phyloP scores from a whole-genome alignment of 163 green algal genomes.

The Trebouxiophyceae sp. region DNA sequence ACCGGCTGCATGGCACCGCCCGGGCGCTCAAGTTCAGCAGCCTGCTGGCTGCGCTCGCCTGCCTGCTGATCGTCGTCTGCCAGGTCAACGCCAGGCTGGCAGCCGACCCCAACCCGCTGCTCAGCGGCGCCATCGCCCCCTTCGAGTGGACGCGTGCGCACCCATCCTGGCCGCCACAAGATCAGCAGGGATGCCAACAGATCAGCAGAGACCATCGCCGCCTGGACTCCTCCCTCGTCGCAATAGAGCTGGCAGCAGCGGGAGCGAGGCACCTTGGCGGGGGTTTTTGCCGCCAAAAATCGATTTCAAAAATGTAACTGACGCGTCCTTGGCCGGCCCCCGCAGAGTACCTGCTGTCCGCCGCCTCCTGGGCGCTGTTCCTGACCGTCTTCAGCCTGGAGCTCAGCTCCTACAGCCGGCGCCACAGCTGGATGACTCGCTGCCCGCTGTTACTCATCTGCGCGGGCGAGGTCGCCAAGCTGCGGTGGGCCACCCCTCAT shows the following conservation, averaged over 20 bases:
- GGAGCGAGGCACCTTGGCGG: no score
- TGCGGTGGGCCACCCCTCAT: conserved; percentile 12
- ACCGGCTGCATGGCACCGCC: conserved; percentile 12
- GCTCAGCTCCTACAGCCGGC: conserved; percentile 13
- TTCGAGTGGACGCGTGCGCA: conserved; percentile 30
- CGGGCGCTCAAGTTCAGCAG: conserved; percentile 2
- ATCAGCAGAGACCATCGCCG: no score
- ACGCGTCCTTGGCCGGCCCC: no score
- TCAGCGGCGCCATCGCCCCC: conserved; percentile 15
- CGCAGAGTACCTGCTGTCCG: conserved; percentile 23
- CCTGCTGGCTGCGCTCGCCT: conserved; percentile 10
- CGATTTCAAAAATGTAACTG: no score
- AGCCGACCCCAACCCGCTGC: conserved; percentile 15
- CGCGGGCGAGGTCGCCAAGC: conserved; percentile 45
- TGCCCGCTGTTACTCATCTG: conserved; percentile 48
- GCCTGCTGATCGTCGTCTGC: conserved; percentile 39
- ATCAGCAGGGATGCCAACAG: no score
- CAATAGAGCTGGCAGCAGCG: no score
- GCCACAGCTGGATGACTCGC: conserved; percentile 37
- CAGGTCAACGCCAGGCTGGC: conserved; percentile 40
- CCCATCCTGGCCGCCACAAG: no score
- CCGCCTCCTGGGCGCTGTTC: conserved; percentile 21
- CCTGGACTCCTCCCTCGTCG: no score
- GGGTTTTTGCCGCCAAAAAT: no score
- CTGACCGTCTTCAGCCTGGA: conserved; percentile 22